Percentiles rank a stretch among this genome's conserved stretches.
Conservation (phyloP, 192 early-diverging fungal genomes). For the Coemansia sp. region DNA sequence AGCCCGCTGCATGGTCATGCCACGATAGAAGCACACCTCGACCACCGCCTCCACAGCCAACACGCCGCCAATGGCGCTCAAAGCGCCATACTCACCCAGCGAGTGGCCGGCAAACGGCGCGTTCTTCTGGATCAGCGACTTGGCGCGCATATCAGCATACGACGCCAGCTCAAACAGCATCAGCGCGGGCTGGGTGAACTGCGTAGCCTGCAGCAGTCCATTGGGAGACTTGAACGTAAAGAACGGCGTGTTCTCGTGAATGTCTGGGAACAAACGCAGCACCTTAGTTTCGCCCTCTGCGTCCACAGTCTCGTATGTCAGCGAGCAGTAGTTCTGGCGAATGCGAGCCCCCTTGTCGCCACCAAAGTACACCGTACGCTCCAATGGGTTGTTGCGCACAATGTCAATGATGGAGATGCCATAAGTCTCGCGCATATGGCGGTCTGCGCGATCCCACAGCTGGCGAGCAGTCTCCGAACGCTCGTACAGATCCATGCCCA, state of each 20-base stretch:
- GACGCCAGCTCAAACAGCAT: conserved; percentile 88
- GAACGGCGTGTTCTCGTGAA: conserved; percentile 11
- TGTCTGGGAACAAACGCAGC: conserved; percentile 65
- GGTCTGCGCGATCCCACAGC: conserved; percentile 92
- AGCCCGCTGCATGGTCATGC: conserved; percentile 93
- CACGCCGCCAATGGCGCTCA: conserved; percentile 85
- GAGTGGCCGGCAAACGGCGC: conserved; percentile 92
- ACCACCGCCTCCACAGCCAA: conserved; percentile 78
- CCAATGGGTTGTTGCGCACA: conserved; percentile 80
- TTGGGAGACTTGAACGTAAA: not conserved
- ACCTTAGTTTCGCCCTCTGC: conserved; percentile 64
- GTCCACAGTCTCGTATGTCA: conserved; percentile 90
- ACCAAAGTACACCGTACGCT: conserved; percentile 85
- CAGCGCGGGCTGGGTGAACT: conserved; percentile 91
- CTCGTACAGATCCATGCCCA: conserved; percentile 93
- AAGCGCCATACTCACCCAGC: conserved; percentile 89
- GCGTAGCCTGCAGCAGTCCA: conserved; percentile 78
- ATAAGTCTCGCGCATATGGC: conserved; percentile 79
- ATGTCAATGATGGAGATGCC: conserved; percentile 88
- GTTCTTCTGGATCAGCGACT: conserved; percentile 72
- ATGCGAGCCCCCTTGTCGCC: conserved; percentile 56
- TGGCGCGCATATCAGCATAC: conserved; percentile 91
- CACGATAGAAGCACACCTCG: conserved; percentile 92
- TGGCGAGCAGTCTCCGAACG: conserved; percentile 72
- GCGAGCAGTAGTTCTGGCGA: conserved; percentile 65